Base-by-base conservation (phyloP, 306 rosid genomes). In the Quercus gilva region DNA sequence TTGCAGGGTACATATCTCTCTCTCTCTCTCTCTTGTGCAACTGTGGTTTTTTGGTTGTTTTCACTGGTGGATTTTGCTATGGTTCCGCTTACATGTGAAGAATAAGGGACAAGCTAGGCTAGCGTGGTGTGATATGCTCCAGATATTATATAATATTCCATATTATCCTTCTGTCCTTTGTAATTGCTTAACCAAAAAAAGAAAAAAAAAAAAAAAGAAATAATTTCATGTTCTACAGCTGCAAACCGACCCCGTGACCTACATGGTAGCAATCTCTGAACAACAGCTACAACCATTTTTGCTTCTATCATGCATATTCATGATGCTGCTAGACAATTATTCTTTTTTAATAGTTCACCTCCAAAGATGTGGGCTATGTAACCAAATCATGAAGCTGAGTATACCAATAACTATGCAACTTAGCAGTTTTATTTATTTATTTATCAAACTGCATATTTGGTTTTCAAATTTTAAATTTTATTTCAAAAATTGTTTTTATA, bases 31-130 rank as follows among this genome's bases (percentile, higher is more conserved):
- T 49, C 37, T 57, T 37, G 35, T 52, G 65, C 76, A 55, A 41
- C 20, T 20, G 61, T 63, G 29, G 33, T 71, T 59, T 49, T 59
- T 49, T 41, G 61, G 60, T 29, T 31, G 75, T 74, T 83, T 49
- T 52, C 64, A 58, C 55, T 18, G 19, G 55, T 58, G 56, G 43
- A 23, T 76, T 59, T 69, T 55, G 57, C 56, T 26, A 81, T 29
- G 29, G 51, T 76, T 63, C 71, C 55, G 11, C 43, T 58, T 65
- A 73, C 86, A 79, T 73, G 89, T 82, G 84, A 76, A 72, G 73
- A 82, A 82, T 70, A 82, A 41, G 80, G 77, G 82, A 84, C 84
- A 81, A 84, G 64, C 67, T 70, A 86, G 17, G 55, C 59, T 87
- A 20, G 55, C 53, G 72, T 80, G 78, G 19, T 81, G 56, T 58